Evolutionary conservation across 2,329 filamentous ascomycete species (phyloP).

Genomic region (Fusarium sp.): DNA sequence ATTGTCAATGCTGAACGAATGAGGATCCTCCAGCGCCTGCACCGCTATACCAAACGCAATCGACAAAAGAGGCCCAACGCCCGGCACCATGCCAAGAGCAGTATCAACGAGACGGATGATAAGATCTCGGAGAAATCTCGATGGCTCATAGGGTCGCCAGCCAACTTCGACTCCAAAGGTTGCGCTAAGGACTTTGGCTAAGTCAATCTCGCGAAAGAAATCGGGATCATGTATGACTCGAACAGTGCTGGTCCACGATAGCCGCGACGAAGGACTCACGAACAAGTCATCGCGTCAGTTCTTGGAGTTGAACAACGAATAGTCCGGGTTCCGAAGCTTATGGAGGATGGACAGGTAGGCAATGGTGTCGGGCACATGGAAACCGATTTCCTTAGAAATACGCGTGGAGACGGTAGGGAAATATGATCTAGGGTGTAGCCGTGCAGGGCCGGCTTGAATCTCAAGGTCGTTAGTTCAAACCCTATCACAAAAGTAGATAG

Average conservation of each 20-base stretch:
- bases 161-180: constrained; percentile 14
- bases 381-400: too few species aligned
- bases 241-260: not conserved
- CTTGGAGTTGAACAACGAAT: not conserved
- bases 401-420: too few species aligned
- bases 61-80: not conserved
- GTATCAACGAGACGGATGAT: not conserved
- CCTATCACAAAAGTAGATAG: too few species aligned
- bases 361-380: constrained; percentile 1
- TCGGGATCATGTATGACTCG: rapidly evolving
- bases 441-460: too few species aligned
- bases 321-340: constrained; percentile 9
- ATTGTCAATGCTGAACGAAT: not conserved
- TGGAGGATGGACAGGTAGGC: constrained; percentile 8
- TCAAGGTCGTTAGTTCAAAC: too few species aligned
- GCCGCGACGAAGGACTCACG: not conserved
- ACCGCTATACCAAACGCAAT: constrained; percentile 14
- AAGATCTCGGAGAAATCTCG: not conserved
- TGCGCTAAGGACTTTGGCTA: constrained; percentile 5
- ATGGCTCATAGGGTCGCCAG: constrained; percentile 9
- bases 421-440: too few species aligned
- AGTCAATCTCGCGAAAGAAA: constrained; percentile 20
- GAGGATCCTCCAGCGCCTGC: not conserved
- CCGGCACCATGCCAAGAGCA: constrained; percentile 2
- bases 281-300: not conserved